Evolutionary conservation across 2,329 filamentous ascomycete species (phyloP), one percentile per base, ranked within the genome.

Genomic region (Apiospora hydei): DNA sequence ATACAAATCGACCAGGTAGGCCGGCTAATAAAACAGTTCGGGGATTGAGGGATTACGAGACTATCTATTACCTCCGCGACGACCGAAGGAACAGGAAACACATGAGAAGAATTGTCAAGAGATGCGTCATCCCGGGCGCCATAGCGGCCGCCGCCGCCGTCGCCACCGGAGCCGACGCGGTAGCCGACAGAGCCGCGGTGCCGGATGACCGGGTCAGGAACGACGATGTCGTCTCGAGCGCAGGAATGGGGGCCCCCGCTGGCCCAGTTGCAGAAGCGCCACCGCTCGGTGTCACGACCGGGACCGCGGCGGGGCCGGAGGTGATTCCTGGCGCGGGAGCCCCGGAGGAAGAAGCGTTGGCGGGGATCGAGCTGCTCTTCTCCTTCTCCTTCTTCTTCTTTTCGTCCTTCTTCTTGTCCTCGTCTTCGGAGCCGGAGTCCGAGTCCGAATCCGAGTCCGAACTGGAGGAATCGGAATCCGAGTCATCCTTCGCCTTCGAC

Each of bases 151-250:
- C 57, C 3, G 57, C 57, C 1, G 57, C 57, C 10, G 57, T 41
- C 3, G 57, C 57, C 4, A 64, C 34, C 10, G 57, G 57, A 14
- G 16, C 53, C 26, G 57, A 64, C 57, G 57, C 57, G 0, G 57
- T 64, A 24, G 57, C 57, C 4, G 57, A 64, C 30, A 64, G 57
- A 21, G 57, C 57, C 34, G 57, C 34, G 10, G 57, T 64, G 57
- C 34, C 34, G 34, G 57, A 5, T 18, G 57, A 5, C 57, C 11
- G 18, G 10, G 57, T 64, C 57, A 64, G 30, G 57, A 64, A 64
- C 10, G 57, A 64, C 3, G 53, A 38, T 2, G 53, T 61, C n/a
- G n/a, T n/a, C n/a, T n/a, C n/a, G n/a, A n/a, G n/a, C n/a, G n/a
- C n/a, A n/a, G n/a, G n/a, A n/a, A n/a, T n/a, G n/a, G n/a, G n/a